phyloP scores from a whole-genome alignment of 208 protist genomes.

The Trypanosoma avium region DNA sequence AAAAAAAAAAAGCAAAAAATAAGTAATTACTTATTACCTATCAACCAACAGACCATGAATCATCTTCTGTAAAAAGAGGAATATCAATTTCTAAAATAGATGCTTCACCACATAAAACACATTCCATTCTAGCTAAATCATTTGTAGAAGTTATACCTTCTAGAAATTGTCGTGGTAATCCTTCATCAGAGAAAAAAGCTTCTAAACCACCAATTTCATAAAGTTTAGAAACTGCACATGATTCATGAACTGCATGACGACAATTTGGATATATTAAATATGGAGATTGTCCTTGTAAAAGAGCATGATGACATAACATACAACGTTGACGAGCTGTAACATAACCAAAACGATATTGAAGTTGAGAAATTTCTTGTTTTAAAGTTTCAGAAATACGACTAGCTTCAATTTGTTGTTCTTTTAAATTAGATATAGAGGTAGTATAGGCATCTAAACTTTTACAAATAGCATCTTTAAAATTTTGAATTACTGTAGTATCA shows the following conservation, averaged over 20 bases:
- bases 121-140: slow-evolving; percentile 68
- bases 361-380: slow-evolving; percentile 88
- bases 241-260: slow-evolving; percentile 78
- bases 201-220: slow-evolving; percentile 61
- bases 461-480: slow-evolving; percentile 95
- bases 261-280: slow-evolving; percentile 84
- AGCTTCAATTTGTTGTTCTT: slow-evolving; percentile 86
- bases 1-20: not conserved
- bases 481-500: slow-evolving; percentile 90
- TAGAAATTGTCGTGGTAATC: slow-evolving; percentile 53
- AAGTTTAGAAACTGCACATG: slow-evolving; percentile 54
- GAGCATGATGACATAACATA: slow-evolving; percentile 64
- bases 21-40: not conserved
- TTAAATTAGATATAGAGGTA: slow-evolving; percentile 74
- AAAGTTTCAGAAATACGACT: slow-evolving; percentile 85
- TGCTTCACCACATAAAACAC: slow-evolving; percentile 79
- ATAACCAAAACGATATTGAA: slow-evolving; percentile 81
- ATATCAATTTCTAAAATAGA: slow-evolving; percentile 68
- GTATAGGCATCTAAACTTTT: slow-evolving; percentile 91
- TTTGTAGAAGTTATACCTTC: slow-evolving; percentile 41
- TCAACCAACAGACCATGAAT: slow-evolving; percentile 36
- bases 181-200: slow-evolving; percentile 65
- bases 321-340: slow-evolving; percentile 85
- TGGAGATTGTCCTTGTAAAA: slow-evolving; percentile 43
- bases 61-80: slow-evolving; percentile 45